Percentiles rank a stretch among this genome's conserved stretches.
phyloP scores from a whole-genome alignment of 495 filamentous ascomycete genomes.

The Tetracladium marchalianum region DNA sequence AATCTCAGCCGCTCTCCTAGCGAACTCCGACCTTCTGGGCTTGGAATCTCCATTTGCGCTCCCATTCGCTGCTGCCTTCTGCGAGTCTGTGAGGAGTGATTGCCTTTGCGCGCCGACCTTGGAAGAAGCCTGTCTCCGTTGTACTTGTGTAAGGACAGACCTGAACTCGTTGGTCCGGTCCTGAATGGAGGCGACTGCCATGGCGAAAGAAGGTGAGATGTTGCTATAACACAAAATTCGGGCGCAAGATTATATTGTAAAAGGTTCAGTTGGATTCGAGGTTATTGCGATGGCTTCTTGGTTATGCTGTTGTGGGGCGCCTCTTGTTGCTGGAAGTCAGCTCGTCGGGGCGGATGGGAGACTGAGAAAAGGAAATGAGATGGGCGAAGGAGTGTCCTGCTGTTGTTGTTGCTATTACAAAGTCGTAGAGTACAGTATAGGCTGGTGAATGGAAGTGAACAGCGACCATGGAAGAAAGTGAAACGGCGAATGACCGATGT shows the following conservation, averaged over 20 bases:
- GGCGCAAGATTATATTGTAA: background rate
- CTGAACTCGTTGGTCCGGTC: conserved; percentile 93
- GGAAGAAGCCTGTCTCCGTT: conserved; percentile 56
- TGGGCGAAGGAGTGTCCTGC: conserved; percentile 2
- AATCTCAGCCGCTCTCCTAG: conserved; percentile 79
- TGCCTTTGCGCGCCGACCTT: conserved; percentile 70
- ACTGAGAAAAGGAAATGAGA: conserved; percentile 1
- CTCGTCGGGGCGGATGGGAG: background rate
- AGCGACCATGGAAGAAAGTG: no score
- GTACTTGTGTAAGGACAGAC: conserved; percentile 74
- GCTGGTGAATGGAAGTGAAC: background rate
- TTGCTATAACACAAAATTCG: background rate
- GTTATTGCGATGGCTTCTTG: background rate
- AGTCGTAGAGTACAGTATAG: background rate
- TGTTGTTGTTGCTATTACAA: background rate
- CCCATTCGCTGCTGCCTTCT: conserved; percentile 61
- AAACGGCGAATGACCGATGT: no score
- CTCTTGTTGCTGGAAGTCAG: background rate
- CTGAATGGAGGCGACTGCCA: conserved; percentile 69
- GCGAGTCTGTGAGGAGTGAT: conserved; percentile 66
- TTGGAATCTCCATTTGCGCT: conserved; percentile 29
- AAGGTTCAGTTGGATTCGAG: background rate
- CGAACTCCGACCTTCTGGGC: conserved; percentile 62
- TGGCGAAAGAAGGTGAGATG: conserved; percentile 13
- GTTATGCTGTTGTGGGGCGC: conserved; percentile 1